Evolutionary conservation across 202 grass and related monocot genomes (phyloP).

Genomic region (Carex sylvatica): DNA sequence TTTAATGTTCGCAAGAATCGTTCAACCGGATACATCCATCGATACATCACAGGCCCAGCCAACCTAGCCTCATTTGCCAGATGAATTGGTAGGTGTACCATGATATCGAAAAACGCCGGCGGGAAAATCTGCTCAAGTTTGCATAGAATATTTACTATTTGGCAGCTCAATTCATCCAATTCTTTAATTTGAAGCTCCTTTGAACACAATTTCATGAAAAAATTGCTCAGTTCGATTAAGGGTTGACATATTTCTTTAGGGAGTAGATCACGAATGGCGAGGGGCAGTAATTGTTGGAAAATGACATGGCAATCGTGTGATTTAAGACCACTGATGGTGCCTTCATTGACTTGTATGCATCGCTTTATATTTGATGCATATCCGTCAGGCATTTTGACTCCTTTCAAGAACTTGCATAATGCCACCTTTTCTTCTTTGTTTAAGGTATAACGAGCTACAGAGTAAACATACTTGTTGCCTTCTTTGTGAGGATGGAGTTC

Average conservation of each 20-base stretch:
- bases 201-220: background rate
- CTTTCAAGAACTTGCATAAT: background rate
- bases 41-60: background rate
- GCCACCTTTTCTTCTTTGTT: background rate
- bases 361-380: slow-evolving; percentile 20
- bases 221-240: background rate
- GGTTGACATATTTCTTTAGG: background rate
- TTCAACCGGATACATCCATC: slow-evolving; percentile 27
- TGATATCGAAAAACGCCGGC: no score
- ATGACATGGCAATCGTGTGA: background rate
- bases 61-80: slow-evolving; percentile 1
- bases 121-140: background rate
- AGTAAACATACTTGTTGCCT: background rate
- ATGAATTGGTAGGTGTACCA: slow-evolving; percentile 4
- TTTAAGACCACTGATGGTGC: background rate
- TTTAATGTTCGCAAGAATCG: slow-evolving; percentile 1
- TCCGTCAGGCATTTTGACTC: slow-evolving; percentile 4
- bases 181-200: background rate
- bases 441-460: background rate
- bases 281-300: background rate
- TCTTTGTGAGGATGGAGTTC: background rate
- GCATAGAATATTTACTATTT: slow-evolving; percentile 16
- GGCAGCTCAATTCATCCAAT: background rate
- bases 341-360: background rate
- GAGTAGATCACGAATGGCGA: background rate